Base-by-base conservation (phyloP, 805 yeast species). In the Wickerhamiella lipophila region DNA sequence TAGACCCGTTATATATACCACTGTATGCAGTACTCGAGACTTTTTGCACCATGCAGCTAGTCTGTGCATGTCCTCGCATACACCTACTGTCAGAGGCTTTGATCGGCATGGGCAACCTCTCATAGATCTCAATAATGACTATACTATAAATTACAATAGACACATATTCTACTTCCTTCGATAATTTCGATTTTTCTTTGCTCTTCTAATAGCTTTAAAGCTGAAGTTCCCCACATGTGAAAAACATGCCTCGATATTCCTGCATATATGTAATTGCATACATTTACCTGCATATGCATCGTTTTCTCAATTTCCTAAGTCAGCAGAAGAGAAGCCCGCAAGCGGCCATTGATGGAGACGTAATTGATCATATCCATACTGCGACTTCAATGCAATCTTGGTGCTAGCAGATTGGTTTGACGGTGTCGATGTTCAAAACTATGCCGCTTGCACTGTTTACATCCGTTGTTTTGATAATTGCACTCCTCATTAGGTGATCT, bases 241-340 rank as follows among this genome's bases (percentile, higher is more conserved):
- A 16, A 32, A 15, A 15, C 6, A 29, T 19, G 38, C 38, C 38
- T 11, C 11, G n/a, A 15, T n/a, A n/a, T 15, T 6, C 15, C 38
- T 32, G 38, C 38, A 15, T 16, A 32, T 15, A 32, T 32, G 19
- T 32, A 32, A 32, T 19, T 32, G 38, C 38, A 32, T 32, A 16
- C 38, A 32, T 32, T 32, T 32, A 32, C 38, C 38, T 16, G 38
- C 38, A 32, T 32, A 32, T 32, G 38, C 38, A 32, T 15, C 38
- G 38, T 32, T 15, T 32, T 32, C 21, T 32, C 38, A 32, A 29
- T 29, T 29, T 29, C 32, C 12, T 29, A 29, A n/a, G 32, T 29
- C 32, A 29, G 32, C 32, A 13, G 38, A 18, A 32, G 19, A 32
- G 38, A 15, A 32, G 38, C 38, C 9, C 12, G 21, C n/a, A 7